These are phyloP conservation scores for Narthecium ossifragum DNA, from an alignment of 106 monocot species.

Conservation along the genomic window DNA sequence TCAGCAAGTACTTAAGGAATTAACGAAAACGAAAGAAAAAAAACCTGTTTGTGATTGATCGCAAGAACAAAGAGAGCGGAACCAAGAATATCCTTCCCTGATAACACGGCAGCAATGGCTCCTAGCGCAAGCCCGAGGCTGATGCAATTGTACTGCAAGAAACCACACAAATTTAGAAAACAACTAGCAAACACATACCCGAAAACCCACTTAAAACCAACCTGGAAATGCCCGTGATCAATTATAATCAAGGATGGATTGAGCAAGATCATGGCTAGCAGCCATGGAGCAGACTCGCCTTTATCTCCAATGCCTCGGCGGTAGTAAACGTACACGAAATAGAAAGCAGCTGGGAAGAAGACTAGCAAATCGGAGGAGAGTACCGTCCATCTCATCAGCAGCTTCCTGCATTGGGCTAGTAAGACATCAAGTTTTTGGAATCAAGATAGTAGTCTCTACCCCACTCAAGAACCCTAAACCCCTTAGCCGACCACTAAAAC, in stretches of 20 bases:
- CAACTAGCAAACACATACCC: not conserved
- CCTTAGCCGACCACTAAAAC: too few relatives aligned
- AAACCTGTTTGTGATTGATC: constrained; percentile 95
- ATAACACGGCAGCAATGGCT: constrained; percentile 66
- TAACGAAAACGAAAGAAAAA: not conserved
- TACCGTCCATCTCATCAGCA: constrained; percentile 92
- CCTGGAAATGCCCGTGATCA: constrained; percentile 98
- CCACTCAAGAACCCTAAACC: too few relatives aligned
- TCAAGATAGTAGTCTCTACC: too few relatives aligned
- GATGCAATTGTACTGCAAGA: constrained; percentile 86
- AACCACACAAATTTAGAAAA: not conserved
- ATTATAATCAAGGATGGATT: constrained; percentile 81
- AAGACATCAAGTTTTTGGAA: too few relatives aligned
- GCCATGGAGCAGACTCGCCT: constrained; percentile 31
- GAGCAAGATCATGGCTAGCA: constrained; percentile 72
- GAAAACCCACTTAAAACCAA: not conserved
- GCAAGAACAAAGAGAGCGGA: constrained; percentile 80
- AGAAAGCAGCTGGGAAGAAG: constrained; percentile 73
- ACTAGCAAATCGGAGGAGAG: constrained; percentile 74
- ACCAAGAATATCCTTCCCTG: constrained; percentile 46
- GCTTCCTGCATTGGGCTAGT: constrained; percentile 56
- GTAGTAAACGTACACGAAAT: constrained; percentile 49
- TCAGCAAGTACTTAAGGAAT: too few relatives aligned
- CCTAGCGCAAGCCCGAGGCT: constrained; percentile 84
- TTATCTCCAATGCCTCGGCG: constrained; percentile 13